Conservation (phyloP, 192 early-diverging fungal species). For the Rhizophagus sp. region DNA sequence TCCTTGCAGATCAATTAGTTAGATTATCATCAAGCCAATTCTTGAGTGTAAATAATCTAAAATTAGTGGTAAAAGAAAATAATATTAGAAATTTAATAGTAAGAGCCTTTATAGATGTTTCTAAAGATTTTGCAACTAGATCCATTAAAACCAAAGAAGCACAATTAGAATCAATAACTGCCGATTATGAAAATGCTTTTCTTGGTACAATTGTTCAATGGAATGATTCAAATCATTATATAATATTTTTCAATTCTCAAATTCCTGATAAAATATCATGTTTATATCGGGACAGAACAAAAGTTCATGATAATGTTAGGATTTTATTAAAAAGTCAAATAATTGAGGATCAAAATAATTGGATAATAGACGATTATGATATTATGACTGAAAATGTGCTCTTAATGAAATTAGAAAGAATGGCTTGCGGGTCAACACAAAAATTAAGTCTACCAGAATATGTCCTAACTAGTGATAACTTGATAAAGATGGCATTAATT, state of each 20-base stretch:
- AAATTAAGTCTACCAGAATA: background rate
- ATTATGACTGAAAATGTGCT: background rate
- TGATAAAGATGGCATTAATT: conserved; percentile 21
- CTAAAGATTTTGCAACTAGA: conserved; percentile 17
- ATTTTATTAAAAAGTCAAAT: background rate
- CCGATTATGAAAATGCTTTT: background rate
- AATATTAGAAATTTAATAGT: conserved; percentile 22
- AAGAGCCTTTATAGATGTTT: conserved; percentile 2
- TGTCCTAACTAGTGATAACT: background rate
- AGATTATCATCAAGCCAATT: conserved; percentile 27
- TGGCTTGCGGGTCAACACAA: conserved; percentile 1
- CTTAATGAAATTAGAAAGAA: background rate
- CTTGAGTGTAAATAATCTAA: conserved; percentile 28
- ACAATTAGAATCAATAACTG: background rate
- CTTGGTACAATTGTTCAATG: background rate
- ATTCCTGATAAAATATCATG: background rate
- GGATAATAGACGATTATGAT: background rate
- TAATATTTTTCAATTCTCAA: conserved; percentile 23
- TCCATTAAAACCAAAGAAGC: background rate
- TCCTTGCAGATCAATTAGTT: conserved; percentile 34
- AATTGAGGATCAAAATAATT: background rate
- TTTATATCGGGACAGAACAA: conserved; percentile 7
- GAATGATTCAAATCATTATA: background rate
- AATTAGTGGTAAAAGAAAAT: conserved; percentile 15
- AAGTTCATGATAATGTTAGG: background rate